phyloP scores from a whole-genome alignment of 2,329 filamentous ascomycete genomes.

The Colletotrichum noveboracense region DNA sequence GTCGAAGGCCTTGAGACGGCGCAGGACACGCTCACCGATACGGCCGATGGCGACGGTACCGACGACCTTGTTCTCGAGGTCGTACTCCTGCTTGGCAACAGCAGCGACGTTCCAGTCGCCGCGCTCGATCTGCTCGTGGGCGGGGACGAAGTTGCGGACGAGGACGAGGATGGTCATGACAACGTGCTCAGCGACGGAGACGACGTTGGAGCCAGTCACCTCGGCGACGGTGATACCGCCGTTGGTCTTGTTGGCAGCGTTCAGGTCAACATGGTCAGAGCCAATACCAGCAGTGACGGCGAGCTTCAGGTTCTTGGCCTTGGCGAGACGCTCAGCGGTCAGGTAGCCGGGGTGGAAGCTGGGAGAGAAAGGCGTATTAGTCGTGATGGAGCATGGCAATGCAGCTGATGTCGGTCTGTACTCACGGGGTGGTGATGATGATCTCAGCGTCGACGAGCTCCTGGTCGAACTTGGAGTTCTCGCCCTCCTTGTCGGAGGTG shows the following conservation, averaged over 20 bases:
- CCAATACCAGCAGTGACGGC: slow-evolving; percentile 97
- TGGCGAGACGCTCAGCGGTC: slow-evolving; percentile 92
- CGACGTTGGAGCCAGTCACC: slow-evolving; percentile 97
- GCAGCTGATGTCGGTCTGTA: background rate
- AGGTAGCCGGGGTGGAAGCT: slow-evolving; percentile 99
- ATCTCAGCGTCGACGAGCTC: slow-evolving; percentile 96
- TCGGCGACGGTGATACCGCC: slow-evolving; percentile 96
- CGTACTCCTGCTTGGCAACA: slow-evolving; percentile 97
- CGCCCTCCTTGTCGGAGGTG: slow-evolving; percentile 96
- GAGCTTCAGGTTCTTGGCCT: slow-evolving; percentile 98
- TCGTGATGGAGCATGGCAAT: background rate
- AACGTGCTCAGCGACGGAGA: slow-evolving; percentile 98
- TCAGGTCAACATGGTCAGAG: slow-evolving; percentile 96
- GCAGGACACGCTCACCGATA: slow-evolving; percentile 97
- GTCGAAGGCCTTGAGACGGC: slow-evolving; percentile 95
- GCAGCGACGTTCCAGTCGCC: slow-evolving; percentile 97
- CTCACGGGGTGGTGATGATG: slow-evolving; percentile 97
- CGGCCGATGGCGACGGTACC: slow-evolving; percentile 97
- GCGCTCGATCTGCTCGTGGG: slow-evolving; percentile 87
- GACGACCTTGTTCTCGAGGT: slow-evolving; percentile 96
- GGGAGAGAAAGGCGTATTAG: background rate
- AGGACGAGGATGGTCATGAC: slow-evolving; percentile 98
- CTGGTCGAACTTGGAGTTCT: slow-evolving; percentile 91
- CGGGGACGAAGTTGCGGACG: slow-evolving; percentile 97
- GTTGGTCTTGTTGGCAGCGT: slow-evolving; percentile 98